phyloP scores from a whole-genome alignment of 108 stramenopile species.

The Epipyxis sp. region DNA sequence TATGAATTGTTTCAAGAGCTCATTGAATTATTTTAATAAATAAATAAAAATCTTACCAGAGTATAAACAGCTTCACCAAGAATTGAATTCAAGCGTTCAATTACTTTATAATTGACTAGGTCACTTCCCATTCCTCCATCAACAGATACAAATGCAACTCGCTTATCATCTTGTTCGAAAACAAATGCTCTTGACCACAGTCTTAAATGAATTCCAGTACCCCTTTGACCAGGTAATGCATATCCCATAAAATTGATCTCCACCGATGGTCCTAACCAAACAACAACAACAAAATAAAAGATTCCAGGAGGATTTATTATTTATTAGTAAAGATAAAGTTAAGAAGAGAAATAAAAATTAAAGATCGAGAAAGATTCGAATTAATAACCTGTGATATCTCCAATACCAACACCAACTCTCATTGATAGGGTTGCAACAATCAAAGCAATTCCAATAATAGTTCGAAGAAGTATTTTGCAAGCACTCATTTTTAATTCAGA shows the following conservation, averaged over 20 bases:
- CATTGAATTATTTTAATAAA: not conserved
- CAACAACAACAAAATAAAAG: too few species aligned
- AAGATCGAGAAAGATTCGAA: too few species aligned
- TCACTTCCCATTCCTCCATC: slow-evolving; percentile 59
- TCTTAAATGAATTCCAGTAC: slow-evolving; percentile 56
- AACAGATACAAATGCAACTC: slow-evolving; percentile 57
- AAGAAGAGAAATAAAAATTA: too few species aligned
- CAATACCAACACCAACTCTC: too few species aligned
- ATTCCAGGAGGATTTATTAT: too few species aligned
- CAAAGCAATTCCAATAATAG: too few species aligned
- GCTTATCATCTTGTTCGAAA: slow-evolving; percentile 34
- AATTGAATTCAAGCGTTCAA: slow-evolving; percentile 13
- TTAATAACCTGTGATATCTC: too few species aligned
- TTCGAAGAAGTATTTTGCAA: too few species aligned
- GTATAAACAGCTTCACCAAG: slow-evolving; percentile 11
- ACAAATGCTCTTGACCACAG: slow-evolving; percentile 58
- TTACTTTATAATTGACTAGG: slow-evolving; percentile 46
- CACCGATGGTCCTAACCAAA: slow-evolving; percentile 30
- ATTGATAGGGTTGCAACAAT: too few species aligned
- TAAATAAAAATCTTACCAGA: not conserved
- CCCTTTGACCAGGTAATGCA: slow-evolving; percentile 47
- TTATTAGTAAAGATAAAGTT: too few species aligned
- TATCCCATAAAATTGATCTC: slow-evolving; percentile 40
- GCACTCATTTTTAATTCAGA: too few species aligned
- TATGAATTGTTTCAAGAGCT: not conserved